Evolutionary conservation across 495 filamentous ascomycete species (phyloP).

Genomic region (Neurospora pannonica): DNA sequence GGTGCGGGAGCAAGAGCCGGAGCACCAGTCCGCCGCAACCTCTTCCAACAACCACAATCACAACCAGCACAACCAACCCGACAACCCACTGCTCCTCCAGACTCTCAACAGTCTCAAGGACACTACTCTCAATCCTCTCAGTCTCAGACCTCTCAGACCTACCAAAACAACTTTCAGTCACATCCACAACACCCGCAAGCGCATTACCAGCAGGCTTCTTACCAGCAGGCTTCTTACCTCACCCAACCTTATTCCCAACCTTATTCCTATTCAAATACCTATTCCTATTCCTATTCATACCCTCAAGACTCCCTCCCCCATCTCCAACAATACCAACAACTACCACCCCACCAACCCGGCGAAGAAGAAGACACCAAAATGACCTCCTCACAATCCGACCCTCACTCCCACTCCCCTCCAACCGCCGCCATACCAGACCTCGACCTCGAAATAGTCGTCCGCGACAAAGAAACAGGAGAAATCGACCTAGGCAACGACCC

Average conservation of each 20-base stretch:
- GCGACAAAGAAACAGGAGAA: constrained; percentile 59
- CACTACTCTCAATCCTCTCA: neutral
- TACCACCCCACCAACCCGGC: neutral
- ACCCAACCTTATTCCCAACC: neutral
- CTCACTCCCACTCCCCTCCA: neutral
- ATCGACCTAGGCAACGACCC: constrained; percentile 60
- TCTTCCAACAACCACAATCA: constrained; percentile 42
- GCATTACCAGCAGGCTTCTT: neutral
- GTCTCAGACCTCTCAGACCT: neutral
- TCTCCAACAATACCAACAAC: neutral
- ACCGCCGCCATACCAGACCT: constrained; percentile 8
- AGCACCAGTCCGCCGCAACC: constrained; percentile 51
- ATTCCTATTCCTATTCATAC: neutral
- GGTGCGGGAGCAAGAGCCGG: neutral
- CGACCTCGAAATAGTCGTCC: constrained; percentile 62
- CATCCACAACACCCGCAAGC: neutral
- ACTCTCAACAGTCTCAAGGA: neutral
- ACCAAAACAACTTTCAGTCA: neutral
- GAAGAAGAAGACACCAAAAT: neutral
- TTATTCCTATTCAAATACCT: neutral
- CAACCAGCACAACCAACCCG: neutral
- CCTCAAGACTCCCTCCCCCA: neutral
- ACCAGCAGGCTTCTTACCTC: neutral
- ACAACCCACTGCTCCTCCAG: neutral
- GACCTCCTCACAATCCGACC: neutral